Conservation (phyloP, 1,284 basidiomycete species). For the Puccinia sorghi region DNA sequence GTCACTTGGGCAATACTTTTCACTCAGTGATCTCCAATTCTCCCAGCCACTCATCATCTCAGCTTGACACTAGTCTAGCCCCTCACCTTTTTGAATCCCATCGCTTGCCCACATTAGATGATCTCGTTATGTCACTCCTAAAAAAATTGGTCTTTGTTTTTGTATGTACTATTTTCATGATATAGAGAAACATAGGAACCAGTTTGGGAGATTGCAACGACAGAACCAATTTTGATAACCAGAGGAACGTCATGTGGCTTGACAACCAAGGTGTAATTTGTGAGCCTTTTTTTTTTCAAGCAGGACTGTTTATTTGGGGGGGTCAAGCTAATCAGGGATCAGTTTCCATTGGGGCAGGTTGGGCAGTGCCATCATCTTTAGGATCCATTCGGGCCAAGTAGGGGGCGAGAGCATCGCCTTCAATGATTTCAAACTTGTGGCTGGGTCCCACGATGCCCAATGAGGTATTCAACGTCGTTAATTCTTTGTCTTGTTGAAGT, state of each 20-base stretch:
- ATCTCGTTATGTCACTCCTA: too few relatives aligned
- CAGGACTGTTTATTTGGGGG: background rate
- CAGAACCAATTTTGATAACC: conserved; percentile 14
- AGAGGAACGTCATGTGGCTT: background rate
- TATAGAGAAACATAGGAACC: too few relatives aligned
- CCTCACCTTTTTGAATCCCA: too few relatives aligned
- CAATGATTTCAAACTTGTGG: conserved; percentile 48
- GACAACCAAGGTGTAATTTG: background rate
- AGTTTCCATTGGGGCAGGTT: conserved; percentile 48
- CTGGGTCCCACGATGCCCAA: conserved; percentile 71
- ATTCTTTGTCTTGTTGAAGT: conserved; percentile 93
- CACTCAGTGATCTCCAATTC: too few relatives aligned
- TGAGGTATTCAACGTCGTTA: conserved; percentile 86
- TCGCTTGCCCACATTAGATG: too few relatives aligned
- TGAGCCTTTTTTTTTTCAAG: background rate
- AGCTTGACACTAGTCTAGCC: too few relatives aligned
- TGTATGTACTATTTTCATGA: too few relatives aligned
- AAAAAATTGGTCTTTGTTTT: too few relatives aligned
- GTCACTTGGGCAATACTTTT: too few relatives aligned
- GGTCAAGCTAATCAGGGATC: conserved; percentile 27
- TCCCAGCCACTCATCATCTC: too few relatives aligned
- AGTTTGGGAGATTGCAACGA: conserved; percentile 11
- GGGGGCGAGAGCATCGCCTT: conserved; percentile 27
- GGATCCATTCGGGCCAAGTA: conserved; percentile 48
- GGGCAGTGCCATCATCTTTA: conserved; percentile 36